Evolutionary conservation across 2,329 filamentous ascomycete species (phyloP).

Genomic region (Botrytis deweyae): DNA sequence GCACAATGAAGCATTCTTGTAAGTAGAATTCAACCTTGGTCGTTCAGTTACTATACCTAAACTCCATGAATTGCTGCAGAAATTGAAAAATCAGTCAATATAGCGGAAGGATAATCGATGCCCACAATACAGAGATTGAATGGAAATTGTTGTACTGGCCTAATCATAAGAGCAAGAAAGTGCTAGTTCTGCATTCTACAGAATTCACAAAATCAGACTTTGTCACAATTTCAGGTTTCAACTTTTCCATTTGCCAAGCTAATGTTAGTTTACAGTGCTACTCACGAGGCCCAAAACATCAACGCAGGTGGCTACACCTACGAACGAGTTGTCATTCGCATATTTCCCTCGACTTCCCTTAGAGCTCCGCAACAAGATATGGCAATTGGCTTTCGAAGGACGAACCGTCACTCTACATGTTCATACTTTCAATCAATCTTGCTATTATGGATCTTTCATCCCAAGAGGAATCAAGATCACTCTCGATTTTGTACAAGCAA

Average conservation of each 20-base stretch:
- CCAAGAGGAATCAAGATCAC: neutral
- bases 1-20: neutral
- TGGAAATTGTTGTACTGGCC: neutral
- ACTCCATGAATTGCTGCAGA: neutral
- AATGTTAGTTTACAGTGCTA: neutral
- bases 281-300: neutral
- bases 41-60: neutral
- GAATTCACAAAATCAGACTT: neutral
- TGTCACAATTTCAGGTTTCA: neutral
- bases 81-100: neutral
- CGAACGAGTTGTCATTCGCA: neutral
- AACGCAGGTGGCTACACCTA: neutral
- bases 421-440: neutral
- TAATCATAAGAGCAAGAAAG: neutral
- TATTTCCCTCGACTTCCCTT: neutral
- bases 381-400: neutral
- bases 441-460: neutral
- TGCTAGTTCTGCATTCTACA: neutral
- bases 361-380: neutral
- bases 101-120: neutral
- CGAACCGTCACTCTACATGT: neutral
- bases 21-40: neutral
- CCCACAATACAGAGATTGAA: neutral
- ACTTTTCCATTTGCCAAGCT: neutral
- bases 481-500: neutral